Percentiles rank a stretch among this genome's conserved stretches.
Conservation (phyloP, 2,329 filamentous ascomycete genomes). For the Geoglossum cookeanum region DNA sequence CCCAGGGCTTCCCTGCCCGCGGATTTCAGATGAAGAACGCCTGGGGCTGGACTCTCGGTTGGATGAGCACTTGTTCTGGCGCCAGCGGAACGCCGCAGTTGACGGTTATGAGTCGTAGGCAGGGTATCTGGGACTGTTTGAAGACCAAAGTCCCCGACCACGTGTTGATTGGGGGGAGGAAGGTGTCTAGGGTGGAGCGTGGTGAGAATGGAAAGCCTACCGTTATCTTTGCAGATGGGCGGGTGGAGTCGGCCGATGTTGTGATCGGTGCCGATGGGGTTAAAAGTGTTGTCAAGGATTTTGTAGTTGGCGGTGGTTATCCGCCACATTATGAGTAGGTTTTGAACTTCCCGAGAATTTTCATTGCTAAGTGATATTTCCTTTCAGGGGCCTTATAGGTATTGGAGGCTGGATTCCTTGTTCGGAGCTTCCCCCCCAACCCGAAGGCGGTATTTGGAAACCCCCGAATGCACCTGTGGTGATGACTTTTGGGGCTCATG, state of each 20-base stretch:
- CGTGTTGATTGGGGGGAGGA: constrained; percentile 7
- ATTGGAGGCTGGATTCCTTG: constrained; percentile 27
- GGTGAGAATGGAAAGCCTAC: constrained; percentile 5
- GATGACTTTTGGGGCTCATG: constrained; percentile 27
- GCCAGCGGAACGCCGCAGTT: constrained; percentile 9
- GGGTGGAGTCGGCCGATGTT: constrained; percentile 13
- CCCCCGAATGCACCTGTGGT: constrained; percentile 20
- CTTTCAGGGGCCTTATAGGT: constrained; percentile 21
- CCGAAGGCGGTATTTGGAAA: no score
- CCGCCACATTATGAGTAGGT: constrained; percentile 23
- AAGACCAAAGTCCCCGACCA: neutral
- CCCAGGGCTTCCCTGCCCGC: constrained; percentile 10
- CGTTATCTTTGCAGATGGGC: constrained; percentile 10
- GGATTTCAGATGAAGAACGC: constrained; percentile 8
- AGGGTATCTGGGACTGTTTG: constrained; percentile 13
- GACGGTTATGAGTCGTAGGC: constrained; percentile 9
- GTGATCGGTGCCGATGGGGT: constrained; percentile 24
- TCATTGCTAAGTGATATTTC: neutral
- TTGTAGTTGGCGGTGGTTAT: constrained; percentile 20
- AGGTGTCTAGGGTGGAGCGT: constrained; percentile 6
- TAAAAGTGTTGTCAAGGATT: constrained; percentile 18
- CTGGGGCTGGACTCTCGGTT: neutral
- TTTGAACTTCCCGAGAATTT: neutral
- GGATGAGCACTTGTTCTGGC: neutral
- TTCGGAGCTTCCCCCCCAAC: constrained; percentile 15